Base-by-base conservation (phyloP, 2,329 filamentous ascomycete species). In the Pestalotiopsis sp. region DNA sequence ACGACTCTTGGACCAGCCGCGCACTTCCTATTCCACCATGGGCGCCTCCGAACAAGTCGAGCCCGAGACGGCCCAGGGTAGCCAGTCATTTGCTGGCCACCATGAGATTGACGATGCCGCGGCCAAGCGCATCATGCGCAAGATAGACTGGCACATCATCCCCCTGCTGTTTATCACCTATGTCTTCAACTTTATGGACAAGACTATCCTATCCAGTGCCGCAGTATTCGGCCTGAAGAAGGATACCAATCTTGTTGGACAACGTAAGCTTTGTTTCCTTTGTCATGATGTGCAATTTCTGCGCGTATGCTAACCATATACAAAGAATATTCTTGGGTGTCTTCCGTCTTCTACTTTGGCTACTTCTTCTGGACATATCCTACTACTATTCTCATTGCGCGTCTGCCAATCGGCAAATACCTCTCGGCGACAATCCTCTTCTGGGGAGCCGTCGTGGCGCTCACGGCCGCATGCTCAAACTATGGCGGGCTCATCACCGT, bases 221-320 rank as follows among this genome's bases (percentile, higher is more conserved):
- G 81, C 86, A 3, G 86, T 90, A 0, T 89, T 90, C 71, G 87
- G 86, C 0, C 73, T 88, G n/a, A 78, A 79, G 5, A 77, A 86
- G 1, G 87, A 88, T 71, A 84, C 71, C 41, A 67, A 82, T 9
- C 79, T 86, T 5, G 70, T 74, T 1, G 84, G 82, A 39, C 78
- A 82, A 62, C 31, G 64, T 60, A 49, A 52, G 64, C 3, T 17
- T 9, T 41, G 13, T 13, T 5, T 31, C 17, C 23, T 66, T 9
- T 14, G 2, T n/a, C 31, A 2, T 36, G 7, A 36, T 11, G 3
- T 6, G 20, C 17, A 56, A 11, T 20, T 1, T 64, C 0, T 49
- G 14, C 23, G 3, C 4, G 11, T 7, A 17, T 56, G n/a, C 63
- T 66, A 23, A 66, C 17, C n/a, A 36, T 13, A 3, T 39, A 5